These are phyloP conservation scores for Dendrobium catenatum DNA, from an alignment of 106 monocot species.

Conservation along the genomic window DNA sequence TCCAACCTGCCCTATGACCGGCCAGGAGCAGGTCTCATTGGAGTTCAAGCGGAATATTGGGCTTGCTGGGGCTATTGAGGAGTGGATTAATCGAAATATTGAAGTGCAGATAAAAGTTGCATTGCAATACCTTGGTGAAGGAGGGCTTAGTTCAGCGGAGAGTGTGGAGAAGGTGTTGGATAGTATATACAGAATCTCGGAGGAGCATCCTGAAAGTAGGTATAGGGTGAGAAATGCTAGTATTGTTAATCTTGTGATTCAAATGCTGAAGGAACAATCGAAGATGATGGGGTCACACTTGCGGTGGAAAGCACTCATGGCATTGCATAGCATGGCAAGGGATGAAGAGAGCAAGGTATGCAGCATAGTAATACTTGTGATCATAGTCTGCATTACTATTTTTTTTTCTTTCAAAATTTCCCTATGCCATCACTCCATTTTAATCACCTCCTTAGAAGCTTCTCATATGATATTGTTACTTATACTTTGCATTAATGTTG, in stretches of 20 bases:
- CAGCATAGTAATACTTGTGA: too few species aligned
- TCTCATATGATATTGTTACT: too few species aligned
- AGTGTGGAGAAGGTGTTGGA: conserved; percentile 16
- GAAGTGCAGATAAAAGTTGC: conserved; percentile 39
- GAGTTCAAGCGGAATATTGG: conserved; percentile 51
- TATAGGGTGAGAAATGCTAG: conserved; percentile 48
- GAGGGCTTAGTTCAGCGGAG: conserved; percentile 12
- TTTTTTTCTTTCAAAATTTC: too few species aligned
- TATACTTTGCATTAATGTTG: too few species aligned
- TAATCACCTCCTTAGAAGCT: too few species aligned
- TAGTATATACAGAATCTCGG: conserved; percentile 35
- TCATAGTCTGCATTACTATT: too few species aligned
- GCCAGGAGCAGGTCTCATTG: conserved; percentile 26
- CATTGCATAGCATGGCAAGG: conserved; percentile 34
- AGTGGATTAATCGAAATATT: conserved; percentile 57
- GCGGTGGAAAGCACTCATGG: conserved; percentile 38
- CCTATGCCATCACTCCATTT: too few species aligned
- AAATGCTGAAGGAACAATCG: conserved; percentile 24
- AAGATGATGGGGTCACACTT: conserved; percentile 23
- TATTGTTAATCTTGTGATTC: conserved; percentile 27
- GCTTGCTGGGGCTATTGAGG: conserved; percentile 55
- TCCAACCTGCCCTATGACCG: conserved; percentile 58
- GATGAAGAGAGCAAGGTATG: conserved; percentile 52
- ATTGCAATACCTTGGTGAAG: conserved; percentile 22
- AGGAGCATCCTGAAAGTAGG: conserved; percentile 34